Evolutionary conservation across 345 rosid species (phyloP).

Genomic region (Erodium maritimum): DNA sequence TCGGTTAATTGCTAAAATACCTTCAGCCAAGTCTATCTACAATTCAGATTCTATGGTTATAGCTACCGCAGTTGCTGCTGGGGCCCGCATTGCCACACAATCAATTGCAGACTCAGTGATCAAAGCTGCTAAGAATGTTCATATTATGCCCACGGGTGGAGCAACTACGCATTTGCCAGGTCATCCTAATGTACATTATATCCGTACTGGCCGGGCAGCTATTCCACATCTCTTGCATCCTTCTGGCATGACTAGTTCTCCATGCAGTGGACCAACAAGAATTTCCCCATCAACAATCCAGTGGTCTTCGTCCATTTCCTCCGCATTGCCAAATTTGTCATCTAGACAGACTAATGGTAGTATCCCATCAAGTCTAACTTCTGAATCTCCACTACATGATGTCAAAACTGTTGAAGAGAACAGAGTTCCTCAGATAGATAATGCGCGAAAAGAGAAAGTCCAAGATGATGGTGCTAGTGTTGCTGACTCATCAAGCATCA

Average conservation of each 20-base stretch:
- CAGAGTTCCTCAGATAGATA: constrained; percentile 12
- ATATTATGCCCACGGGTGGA: constrained; percentile 32
- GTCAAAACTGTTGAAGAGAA: constrained; percentile 12
- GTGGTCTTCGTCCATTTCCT: constrained; percentile 16
- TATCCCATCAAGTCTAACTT: constrained; percentile 7
- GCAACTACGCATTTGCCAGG: constrained; percentile 23
- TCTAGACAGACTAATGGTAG: constrained; percentile 20
- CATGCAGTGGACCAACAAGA: constrained; percentile 11
- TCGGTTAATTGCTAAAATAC: constrained; percentile 27
- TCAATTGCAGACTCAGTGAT: constrained; percentile 43
- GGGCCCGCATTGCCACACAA: constrained; percentile 54
- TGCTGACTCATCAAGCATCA: constrained; percentile 18
- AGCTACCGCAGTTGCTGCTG: constrained; percentile 76
- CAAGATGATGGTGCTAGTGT: constrained; percentile 13
- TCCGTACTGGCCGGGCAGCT: constrained; percentile 16
- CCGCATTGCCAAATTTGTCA: constrained; percentile 14
- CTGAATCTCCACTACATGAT: constrained; percentile 18
- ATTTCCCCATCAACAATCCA: constrained; percentile 17
- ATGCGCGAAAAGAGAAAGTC: constrained; percentile 17
- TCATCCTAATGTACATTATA: constrained; percentile 20
- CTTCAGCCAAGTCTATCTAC: constrained; percentile 24
- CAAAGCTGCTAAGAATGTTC: constrained; percentile 46
- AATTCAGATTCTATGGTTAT: constrained; percentile 40
- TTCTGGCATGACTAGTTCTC: too few species aligned
- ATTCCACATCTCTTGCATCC: too few species aligned